These are phyloP conservation scores for Uromyces viciae-fabae DNA, from an alignment of 1,284 basidiomycete genomes.

Conservation along the genomic window DNA sequence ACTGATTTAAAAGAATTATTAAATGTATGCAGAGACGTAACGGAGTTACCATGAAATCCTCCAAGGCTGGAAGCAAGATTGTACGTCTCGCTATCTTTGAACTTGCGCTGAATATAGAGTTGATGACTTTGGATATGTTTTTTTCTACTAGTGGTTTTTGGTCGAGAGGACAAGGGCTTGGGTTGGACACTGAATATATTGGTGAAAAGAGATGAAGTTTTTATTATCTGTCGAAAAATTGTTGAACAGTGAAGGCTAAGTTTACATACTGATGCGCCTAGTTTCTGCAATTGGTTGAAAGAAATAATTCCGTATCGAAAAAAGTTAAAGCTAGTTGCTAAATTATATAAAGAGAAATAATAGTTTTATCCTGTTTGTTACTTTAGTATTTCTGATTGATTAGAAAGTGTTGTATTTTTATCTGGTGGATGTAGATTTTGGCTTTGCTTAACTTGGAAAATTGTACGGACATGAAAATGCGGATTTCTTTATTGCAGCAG, in stretches of 20 bases:
- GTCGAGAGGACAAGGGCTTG: slow-evolving; percentile 43
- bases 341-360: slow-evolving; percentile 24
- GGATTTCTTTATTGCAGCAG: too few relatives aligned
- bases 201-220: background rate
- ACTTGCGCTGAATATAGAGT: background rate
- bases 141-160: slow-evolving; percentile 36
- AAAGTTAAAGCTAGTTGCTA: slow-evolving; percentile 11
- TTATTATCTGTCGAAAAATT: background rate
- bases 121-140: slow-evolving; percentile 13
- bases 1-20: too few relatives aligned
- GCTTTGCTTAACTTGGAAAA: too few relatives aligned
- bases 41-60: slow-evolving; percentile 46
- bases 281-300: background rate
- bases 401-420: slow-evolving; percentile 28
- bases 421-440: too few relatives aligned
- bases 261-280: background rate
- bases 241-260: background rate
- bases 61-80: slow-evolving; percentile 44
- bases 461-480: too few relatives aligned
- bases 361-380: slow-evolving; percentile 16
- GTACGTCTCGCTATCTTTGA: background rate
- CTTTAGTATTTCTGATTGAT: slow-evolving; percentile 21
- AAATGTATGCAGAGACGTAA: slow-evolving; percentile 31
- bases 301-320: background rate
- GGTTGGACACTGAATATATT: slow-evolving; percentile 34